Base-by-base conservation (phyloP, 2,329 filamentous ascomycete species). In the Teratosphaeriaceae sp. region DNA sequence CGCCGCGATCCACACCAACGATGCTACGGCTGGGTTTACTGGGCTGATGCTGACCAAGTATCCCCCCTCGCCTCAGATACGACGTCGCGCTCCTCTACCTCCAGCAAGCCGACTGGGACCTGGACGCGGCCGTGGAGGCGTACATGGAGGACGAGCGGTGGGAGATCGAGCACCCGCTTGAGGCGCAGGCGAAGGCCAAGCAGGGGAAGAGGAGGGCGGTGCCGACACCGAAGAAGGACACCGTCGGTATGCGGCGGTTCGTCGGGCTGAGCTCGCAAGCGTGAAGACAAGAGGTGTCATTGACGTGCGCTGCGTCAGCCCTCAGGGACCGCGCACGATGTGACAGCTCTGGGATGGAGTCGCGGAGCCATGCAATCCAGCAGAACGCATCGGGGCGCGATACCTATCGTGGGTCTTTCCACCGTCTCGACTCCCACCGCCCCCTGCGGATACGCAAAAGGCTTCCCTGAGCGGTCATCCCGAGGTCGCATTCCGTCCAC, bases 41-140 rank as follows among this genome's bases (percentile, higher is more conserved):
- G 19, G 33, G 40, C 51, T 55, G 50, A 58, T 42, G 51, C 65
- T 70, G 53, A 70, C 54, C 38, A 63, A 69, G 63, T 53, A 44
- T 67, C 53, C 47, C 54, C 45, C 48, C 51, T 42, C 51, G 43
- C 29, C 52, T 60, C 50, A 78, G 75, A 53, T 80, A 80, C 52
- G 82, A 88, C 58, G 71, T 88, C 39, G 86, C 86, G 1, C 61
- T 85, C 21, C 61, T 89, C 16, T 92, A 92, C 61, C 72, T 92
- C 33, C 76, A 87, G 56, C 81, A 86, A 61, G 69, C 73, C 18
- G 71, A 73, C 6, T 87, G 84, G 61, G 73, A 88, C 53, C 66
- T 89, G 13, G 76, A 79, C 3, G 62, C 65, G 21, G 85, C 85
- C 0, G 73, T 84, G 5, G 71, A 75, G 27, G 71, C 75, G 2